phyloP scores from a whole-genome alignment of 176 grass and related monocot species.

The Oryza rufipogon region DNA sequence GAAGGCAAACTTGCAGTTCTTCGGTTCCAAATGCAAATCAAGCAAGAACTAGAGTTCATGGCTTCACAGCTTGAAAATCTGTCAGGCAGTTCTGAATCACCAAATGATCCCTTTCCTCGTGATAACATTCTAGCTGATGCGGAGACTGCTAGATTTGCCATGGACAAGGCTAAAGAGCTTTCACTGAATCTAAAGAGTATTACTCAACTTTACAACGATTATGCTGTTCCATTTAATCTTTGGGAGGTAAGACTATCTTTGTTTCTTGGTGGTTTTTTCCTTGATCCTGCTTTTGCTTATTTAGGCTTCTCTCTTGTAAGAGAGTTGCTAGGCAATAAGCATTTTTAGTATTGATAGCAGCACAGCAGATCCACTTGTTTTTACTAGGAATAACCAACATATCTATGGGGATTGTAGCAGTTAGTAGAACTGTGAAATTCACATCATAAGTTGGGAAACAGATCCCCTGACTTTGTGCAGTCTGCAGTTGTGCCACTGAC shows the following conservation, averaged over 20 bases:
- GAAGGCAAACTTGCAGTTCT: constrained; percentile 93
- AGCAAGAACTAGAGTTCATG: constrained; percentile 75
- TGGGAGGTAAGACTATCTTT: constrained; percentile 81
- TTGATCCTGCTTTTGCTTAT: constrained; percentile 15
- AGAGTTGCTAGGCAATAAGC: background rate
- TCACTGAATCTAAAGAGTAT: constrained; percentile 91
- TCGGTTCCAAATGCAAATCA: constrained; percentile 95
- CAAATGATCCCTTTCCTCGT: constrained; percentile 54
- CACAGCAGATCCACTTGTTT: background rate
- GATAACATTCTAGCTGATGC: constrained; percentile 54
- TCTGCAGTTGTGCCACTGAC: too few relatives aligned
- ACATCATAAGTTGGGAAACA: too few relatives aligned
- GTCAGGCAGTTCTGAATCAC: constrained; percentile 49
- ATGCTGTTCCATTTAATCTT: constrained; percentile 84
- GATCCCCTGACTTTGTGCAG: too few relatives aligned
- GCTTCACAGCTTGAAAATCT: constrained; percentile 45
- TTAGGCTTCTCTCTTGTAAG: background rate
- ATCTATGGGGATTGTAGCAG: too few relatives aligned
- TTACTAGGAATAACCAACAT: background rate
- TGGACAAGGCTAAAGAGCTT: constrained; percentile 82
- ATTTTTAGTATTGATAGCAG: background rate
- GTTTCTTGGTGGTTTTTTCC: constrained; percentile 23
- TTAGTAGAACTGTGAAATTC: too few relatives aligned
- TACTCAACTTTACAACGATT: constrained; percentile 94
- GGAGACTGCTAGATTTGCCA: constrained; percentile 58